phyloP scores from a whole-genome alignment of 768 basidiomycete species.

The Leccinum uliginosum region DNA sequence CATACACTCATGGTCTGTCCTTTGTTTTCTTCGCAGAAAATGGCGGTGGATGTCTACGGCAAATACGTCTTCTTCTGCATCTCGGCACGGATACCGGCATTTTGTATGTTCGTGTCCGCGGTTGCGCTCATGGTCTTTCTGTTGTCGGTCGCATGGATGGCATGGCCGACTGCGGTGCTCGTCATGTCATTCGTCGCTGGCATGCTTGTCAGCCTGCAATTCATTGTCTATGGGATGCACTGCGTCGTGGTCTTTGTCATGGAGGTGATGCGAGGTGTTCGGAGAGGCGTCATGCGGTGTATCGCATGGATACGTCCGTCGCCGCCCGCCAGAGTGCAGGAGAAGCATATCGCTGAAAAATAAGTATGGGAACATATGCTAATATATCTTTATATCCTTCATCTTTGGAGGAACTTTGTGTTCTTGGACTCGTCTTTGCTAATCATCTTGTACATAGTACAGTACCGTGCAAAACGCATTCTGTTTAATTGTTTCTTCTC shows the following conservation, averaged over 20 bases:
- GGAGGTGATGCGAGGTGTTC: constrained; percentile 2
- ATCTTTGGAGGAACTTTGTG: background rate
- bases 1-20: background rate
- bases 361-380: background rate
- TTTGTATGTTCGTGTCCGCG: constrained; percentile 56
- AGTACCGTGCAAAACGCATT: background rate
- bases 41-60: constrained; percentile 50
- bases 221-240: constrained; percentile 52
- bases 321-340: constrained; percentile 2
- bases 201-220: constrained; percentile 58
- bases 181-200: constrained; percentile 57
- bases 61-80: constrained; percentile 68
- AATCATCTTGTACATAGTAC: constrained; percentile 5
- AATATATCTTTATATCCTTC: background rate
- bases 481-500: background rate
- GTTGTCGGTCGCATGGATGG: constrained; percentile 54
- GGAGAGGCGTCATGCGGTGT: constrained; percentile 14
- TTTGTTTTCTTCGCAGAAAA: constrained; percentile 11
- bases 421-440: background rate
- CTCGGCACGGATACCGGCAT: constrained; percentile 56
- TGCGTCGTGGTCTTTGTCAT: constrained; percentile 15
- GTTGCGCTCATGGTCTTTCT: constrained; percentile 59
- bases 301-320: constrained; percentile 10
- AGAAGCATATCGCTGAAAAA: constrained; percentile 4
- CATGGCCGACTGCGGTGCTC: constrained; percentile 61